These are phyloP conservation scores for Metschnikowia arizonensis DNA, from an alignment of 805 yeast genomes.

Conservation along the genomic window DNA sequence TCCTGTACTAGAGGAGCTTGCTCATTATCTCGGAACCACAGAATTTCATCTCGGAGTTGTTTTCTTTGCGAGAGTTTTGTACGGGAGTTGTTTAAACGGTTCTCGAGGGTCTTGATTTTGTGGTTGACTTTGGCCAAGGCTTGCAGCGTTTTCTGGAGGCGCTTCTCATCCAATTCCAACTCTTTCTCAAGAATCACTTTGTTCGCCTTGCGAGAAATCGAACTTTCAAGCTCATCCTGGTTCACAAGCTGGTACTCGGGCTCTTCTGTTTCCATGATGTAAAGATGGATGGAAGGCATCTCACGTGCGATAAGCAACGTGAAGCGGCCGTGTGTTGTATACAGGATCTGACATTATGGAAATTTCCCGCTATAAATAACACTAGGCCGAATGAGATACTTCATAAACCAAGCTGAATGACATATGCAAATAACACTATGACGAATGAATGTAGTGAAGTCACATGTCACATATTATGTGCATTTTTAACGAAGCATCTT, in stretches of 20 bases:
- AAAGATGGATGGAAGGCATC: background rate
- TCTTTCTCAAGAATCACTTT: slow-evolving; percentile 57
- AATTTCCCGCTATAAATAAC: too few relatives aligned
- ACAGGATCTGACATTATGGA: background rate
- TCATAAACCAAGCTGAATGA: too few relatives aligned
- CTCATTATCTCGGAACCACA: slow-evolving; percentile 46
- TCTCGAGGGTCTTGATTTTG: slow-evolving; percentile 46
- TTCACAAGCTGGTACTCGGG: slow-evolving; percentile 49
- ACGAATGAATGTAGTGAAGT: too few relatives aligned
- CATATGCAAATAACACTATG: too few relatives aligned
- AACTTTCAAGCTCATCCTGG: slow-evolving; percentile 74
- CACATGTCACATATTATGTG: too few relatives aligned
- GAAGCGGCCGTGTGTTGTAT: background rate
- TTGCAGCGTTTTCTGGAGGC: slow-evolving; percentile 64
- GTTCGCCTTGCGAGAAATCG: slow-evolving; percentile 68
- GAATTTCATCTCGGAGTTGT: slow-evolving; percentile 50
- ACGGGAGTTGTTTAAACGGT: slow-evolving; percentile 45
- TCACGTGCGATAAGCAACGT: slow-evolving; percentile 7
- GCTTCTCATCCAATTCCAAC: slow-evolving; percentile 65
- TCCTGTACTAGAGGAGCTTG: slow-evolving; percentile 55
- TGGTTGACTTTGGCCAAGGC: slow-evolving; percentile 41
- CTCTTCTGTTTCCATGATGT: slow-evolving; percentile 1
- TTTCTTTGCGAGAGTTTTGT: slow-evolving; percentile 65
- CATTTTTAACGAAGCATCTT: too few relatives aligned
- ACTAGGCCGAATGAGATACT: too few relatives aligned